A percentile compares a stretch with the other conserved stretches of the same genome.
Conservation (phyloP, 805 yeast genomes). For the Vanderwaltozyma verrucispora region DNA sequence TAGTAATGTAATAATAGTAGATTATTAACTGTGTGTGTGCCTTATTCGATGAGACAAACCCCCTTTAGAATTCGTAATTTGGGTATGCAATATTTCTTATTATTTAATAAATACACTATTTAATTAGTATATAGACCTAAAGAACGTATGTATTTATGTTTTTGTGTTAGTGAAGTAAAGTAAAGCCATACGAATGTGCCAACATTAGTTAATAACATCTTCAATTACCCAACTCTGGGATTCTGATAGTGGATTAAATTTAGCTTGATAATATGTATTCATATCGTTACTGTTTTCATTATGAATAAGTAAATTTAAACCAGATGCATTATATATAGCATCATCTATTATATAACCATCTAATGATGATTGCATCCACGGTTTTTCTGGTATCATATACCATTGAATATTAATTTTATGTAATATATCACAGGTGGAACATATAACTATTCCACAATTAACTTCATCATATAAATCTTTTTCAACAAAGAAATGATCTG, state of each 20-base stretch:
- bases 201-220: no score
- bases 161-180: no score
- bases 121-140: no score
- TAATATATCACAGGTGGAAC: slow-evolving; percentile 1
- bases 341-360: neutral
- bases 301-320: neutral
- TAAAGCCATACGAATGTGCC: no score
- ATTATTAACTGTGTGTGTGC: no score
- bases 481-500: neutral
- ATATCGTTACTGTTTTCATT: neutral
- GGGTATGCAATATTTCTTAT: no score
- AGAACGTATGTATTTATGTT: no score
- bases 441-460: neutral
- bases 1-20: no score
- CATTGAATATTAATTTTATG: neutral
- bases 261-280: neutral
- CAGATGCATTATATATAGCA: neutral
- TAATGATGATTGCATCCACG: neutral
- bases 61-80: no score
- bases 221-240: neutral
- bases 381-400: neutral
- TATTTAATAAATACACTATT: no score
- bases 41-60: no score
- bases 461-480: neutral
- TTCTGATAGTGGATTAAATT: neutral